Percentiles rank a stretch among this genome's conserved stretches.
Evolutionary conservation across 139 green algal species (phyloP).

Genomic region (Chlorella sp.): DNA sequence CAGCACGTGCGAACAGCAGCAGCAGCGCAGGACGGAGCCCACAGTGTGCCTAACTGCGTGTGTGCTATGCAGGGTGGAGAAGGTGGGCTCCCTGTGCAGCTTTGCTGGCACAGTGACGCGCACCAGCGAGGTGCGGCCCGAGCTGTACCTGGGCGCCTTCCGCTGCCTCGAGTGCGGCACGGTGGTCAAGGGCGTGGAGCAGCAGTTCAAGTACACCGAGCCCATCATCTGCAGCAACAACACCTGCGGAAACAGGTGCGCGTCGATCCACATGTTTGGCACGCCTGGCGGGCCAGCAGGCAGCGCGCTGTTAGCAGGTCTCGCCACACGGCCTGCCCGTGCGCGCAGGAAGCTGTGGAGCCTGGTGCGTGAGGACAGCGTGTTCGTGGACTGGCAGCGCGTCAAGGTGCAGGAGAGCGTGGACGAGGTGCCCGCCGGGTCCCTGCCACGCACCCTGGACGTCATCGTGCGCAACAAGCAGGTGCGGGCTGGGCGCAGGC

Average conservation of each 20-base stretch:
- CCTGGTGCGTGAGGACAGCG: slow-evolving; percentile 82
- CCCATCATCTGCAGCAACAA: slow-evolving; percentile 84
- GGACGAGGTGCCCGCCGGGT: slow-evolving; percentile 90
- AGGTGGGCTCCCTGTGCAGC: slow-evolving; percentile 50
- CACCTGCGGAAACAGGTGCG: slow-evolving; percentile 84
- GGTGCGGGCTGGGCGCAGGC: not conserved
- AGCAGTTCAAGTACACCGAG: slow-evolving; percentile 96
- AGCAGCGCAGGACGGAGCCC: not conserved
- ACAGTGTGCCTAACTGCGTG: too few species aligned
- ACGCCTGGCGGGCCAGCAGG: too few species aligned
- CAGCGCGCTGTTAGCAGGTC: too few species aligned
- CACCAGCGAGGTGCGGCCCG: slow-evolving; percentile 88
- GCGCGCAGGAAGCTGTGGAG: slow-evolving; percentile 59
- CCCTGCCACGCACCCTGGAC: slow-evolving; percentile 90
- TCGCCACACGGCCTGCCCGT: too few species aligned
- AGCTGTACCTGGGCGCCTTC: slow-evolving; percentile 92
- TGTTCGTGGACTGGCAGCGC: slow-evolving; percentile 98
- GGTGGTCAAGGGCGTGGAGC: slow-evolving; percentile 62
- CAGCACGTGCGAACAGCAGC: too few species aligned
- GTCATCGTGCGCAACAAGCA: slow-evolving; percentile 90
- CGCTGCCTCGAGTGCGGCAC: slow-evolving; percentile 78
- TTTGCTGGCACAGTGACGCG: slow-evolving; percentile 89
- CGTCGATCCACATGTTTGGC: not conserved
- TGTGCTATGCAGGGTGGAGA: slow-evolving; percentile 26
- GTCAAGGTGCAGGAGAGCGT: slow-evolving; percentile 91